Conservation (phyloP, 1,139 yeast species). For the Yamadazyma diddensiae region DNA sequence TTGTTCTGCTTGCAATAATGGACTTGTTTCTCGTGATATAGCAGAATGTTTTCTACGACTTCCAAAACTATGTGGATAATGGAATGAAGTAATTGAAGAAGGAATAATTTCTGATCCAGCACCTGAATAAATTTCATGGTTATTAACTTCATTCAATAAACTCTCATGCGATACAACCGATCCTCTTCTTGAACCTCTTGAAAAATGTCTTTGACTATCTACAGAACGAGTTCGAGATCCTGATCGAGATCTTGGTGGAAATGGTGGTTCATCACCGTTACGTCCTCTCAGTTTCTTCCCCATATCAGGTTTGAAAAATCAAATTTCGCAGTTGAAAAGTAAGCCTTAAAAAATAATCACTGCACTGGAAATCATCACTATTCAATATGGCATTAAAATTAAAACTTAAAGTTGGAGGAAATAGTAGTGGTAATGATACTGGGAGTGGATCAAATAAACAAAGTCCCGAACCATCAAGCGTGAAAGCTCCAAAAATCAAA, state of each 20-base stretch:
- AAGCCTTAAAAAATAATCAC: background rate
- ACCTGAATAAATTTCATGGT: conserved; percentile 80
- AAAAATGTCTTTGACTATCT: no score
- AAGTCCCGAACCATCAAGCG: background rate
- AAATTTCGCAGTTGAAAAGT: conserved; percentile 1
- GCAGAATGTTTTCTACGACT: conserved; percentile 26
- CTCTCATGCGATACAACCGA: conserved; percentile 43
- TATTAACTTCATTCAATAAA: conserved; percentile 44
- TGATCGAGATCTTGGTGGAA: conserved; percentile 8
- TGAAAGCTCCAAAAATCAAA: conserved; percentile 9
- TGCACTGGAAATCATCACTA: background rate
- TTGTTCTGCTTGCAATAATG: conserved; percentile 26
- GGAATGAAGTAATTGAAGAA: conserved; percentile 84
- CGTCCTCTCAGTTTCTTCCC: conserved; percentile 1
- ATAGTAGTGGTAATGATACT: conserved; percentile 7
- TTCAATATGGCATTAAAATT: conserved; percentile 17
- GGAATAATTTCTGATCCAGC: conserved; percentile 90
- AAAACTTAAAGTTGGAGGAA: conserved; percentile 23
- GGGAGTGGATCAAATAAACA: conserved; percentile 3
- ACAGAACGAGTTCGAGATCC: no score
- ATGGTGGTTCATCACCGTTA: no score
- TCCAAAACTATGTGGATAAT: conserved; percentile 60
- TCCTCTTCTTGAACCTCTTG: conserved; percentile 26
- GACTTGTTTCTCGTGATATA: conserved; percentile 36
- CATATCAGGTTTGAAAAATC: conserved; percentile 3